Base-by-base conservation (phyloP, 176 grass and related monocot species). In the Triticum urartu region DNA sequence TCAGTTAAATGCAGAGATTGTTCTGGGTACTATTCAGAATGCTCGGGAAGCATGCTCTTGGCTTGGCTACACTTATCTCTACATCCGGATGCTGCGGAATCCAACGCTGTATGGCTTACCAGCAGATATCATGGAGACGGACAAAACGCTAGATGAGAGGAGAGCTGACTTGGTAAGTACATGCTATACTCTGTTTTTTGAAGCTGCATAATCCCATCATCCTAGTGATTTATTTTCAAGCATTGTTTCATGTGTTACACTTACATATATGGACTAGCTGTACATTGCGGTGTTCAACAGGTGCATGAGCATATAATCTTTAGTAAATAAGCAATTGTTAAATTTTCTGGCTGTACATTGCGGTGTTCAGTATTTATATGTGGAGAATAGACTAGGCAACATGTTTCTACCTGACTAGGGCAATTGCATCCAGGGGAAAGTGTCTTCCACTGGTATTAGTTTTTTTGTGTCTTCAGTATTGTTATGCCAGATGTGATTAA, bases 1-100 rank as follows among this genome's bases (percentile, higher is more conserved):
- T 82, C 97, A 98, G 84, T 74, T 98, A 78, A 98, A 96, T 90
- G 94, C 94, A n/a, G 94, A 96, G 89, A 91, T 98, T 88, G 94
- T 98, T 65, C 68, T 98, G 83, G 97, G 97, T 36, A 94, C 92
- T 25, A 93, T 94, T 81, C 93, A 98, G 87, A 98, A 94, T 89
- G 93, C 97, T 73, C 84, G 87, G 21, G 97, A 98, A 30, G 97
- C 97, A 77, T 98, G 97, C 73, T 92, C 87, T 0, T 98, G 97
- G 97, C 88, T 98, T 74, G 90, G 90, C 30, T 96, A 98, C 83
- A 98, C 97, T 71, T 96, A 96, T 56, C 92, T 98, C 11, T 98
- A 95, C 71, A 82, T 98, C 75, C 88, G 92, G 30, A 96, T 98
- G 97, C 84, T 98, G 35, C 85, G 97, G 21, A 95, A 98, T 84